These are phyloP conservation scores for Fraxinus quadrangulata DNA, from an alignment of 257 asterid species.

Conservation along the genomic window DNA sequence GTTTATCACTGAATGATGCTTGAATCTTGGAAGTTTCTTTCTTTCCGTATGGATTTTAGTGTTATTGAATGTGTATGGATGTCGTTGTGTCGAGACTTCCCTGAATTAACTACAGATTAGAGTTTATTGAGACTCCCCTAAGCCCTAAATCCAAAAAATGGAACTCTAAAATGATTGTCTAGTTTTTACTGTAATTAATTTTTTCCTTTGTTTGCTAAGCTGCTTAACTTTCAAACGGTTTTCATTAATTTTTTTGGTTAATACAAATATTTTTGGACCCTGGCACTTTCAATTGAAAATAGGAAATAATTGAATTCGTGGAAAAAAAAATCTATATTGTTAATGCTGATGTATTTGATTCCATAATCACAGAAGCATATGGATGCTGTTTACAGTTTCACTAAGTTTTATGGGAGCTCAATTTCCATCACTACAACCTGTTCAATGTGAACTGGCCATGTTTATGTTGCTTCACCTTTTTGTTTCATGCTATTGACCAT, in stretches of 20 bases:
- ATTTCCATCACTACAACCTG: background rate
- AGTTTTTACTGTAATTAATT: background rate
- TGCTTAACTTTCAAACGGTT: background rate
- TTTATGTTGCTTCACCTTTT: background rate
- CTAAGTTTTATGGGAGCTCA: background rate
- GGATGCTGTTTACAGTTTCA: background rate
- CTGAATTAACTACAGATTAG: background rate
- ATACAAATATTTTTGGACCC: background rate
- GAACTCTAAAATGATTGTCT: conserved; percentile 3
- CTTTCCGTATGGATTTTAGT: background rate
- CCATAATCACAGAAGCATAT: background rate
- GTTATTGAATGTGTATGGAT: background rate
- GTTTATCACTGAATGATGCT: background rate
- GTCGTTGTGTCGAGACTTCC: background rate
- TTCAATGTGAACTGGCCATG: background rate
- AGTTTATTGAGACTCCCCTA: background rate
- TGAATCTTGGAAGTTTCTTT: background rate
- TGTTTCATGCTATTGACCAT: background rate
- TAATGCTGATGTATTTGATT: background rate
- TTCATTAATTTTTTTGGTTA: background rate
- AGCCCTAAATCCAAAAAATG: background rate
- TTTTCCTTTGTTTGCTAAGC: background rate
- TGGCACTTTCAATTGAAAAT: background rate
- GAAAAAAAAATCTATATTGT: background rate
- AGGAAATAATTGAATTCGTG: no score